phyloP scores from a whole-genome alignment of 345 rosid genomes.

The Pugionium cornutum region DNA sequence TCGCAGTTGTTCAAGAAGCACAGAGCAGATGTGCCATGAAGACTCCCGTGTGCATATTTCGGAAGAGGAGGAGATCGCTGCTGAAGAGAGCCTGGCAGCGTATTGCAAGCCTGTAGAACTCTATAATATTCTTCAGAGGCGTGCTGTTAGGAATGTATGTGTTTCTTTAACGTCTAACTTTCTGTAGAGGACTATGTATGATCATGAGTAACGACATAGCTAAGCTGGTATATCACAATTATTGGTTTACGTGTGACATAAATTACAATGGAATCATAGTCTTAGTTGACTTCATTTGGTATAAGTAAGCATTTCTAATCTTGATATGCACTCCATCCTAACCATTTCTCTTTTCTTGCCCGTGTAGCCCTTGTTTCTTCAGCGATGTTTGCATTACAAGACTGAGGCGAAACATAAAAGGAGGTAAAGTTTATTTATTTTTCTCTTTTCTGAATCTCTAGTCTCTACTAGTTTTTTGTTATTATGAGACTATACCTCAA shows the following conservation, averaged over 20 bases:
- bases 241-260: constrained; percentile 14
- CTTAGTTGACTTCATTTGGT: constrained; percentile 4
- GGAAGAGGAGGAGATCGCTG: constrained; percentile 84
- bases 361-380: constrained; percentile 78
- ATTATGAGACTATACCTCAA: not conserved
- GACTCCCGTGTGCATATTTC: constrained; percentile 75
- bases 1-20: constrained; percentile 72
- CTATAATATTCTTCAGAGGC: constrained; percentile 81
- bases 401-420: constrained; percentile 76
- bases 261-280: not conserved
- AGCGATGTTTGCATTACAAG: constrained; percentile 83
- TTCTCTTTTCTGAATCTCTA: not conserved
- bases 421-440: constrained; percentile 48
- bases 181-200: not conserved
- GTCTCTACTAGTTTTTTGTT: not conserved
- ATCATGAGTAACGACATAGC: not conserved
- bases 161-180: not conserved
- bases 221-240: not conserved
- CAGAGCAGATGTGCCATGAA: constrained; percentile 93
- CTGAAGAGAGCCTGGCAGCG: constrained; percentile 78
- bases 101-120: constrained; percentile 99
- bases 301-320: constrained; percentile 1
- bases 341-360: constrained; percentile 11
- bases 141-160: constrained; percentile 71
- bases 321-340: constrained; percentile 12